Percentiles rank a stretch among this genome's conserved stretches.
phyloP scores from a whole-genome alignment of 1,284 basidiomycete species.

The Papiliotrema terrestris region DNA sequence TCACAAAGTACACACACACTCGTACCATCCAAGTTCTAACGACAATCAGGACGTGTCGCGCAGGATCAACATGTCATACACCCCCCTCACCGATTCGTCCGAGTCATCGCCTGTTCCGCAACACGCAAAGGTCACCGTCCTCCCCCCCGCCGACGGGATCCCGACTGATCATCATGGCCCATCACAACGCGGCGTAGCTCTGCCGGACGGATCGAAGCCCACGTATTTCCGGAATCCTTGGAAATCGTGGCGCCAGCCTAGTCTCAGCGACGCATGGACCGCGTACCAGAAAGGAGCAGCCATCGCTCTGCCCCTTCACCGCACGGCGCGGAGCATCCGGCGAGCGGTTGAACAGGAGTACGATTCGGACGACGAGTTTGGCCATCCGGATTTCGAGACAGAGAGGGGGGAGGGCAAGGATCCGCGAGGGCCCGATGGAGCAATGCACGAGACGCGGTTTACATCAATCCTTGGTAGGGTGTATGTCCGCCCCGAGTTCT shows the following conservation, averaged over 20 bases:
- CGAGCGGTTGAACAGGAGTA: conserved; percentile 15
- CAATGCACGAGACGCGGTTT: conserved; percentile 4
- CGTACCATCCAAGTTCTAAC: not conserved
- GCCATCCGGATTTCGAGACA: not conserved
- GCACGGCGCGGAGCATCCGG: not conserved
- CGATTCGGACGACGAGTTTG: conserved; percentile 3
- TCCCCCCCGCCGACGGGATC: not conserved
- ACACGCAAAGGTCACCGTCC: not conserved
- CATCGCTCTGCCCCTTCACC: conserved; percentile 26
- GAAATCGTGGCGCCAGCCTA: conserved; percentile 42
- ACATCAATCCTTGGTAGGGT: conserved; percentile 11
- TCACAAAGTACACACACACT: too few relatives aligned
- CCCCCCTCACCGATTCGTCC: not conserved
- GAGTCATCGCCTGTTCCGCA: not conserved
- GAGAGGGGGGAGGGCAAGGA: conserved; percentile 9
- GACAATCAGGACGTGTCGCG: too few relatives aligned
- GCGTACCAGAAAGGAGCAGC: conserved; percentile 44
- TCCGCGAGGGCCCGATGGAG: conserved; percentile 6
- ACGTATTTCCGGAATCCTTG: conserved; percentile 46
- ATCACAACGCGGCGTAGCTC: not conserved
- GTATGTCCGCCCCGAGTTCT: conserved; percentile 35
- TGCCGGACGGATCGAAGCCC: conserved; percentile 13
- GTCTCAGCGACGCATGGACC: conserved; percentile 34
- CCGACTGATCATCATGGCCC: conserved; percentile 18
- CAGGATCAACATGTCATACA: not conserved